These are phyloP conservation scores for Penicillium cataractarum DNA, from an alignment of 495 filamentous ascomycete genomes.

Conservation along the genomic window DNA sequence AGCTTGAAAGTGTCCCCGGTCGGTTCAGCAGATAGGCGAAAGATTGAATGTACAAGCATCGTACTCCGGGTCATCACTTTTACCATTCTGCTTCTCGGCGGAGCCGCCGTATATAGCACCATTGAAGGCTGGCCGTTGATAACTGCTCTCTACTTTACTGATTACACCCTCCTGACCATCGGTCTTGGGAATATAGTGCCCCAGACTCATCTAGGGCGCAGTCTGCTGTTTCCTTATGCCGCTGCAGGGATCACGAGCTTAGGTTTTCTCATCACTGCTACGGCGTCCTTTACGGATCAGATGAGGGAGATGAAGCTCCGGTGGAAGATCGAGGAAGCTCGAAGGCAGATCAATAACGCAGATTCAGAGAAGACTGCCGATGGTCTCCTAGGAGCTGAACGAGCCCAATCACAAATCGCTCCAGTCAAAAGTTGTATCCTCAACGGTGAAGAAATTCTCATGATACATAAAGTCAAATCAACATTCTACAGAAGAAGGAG, in stretches of 20 bases:
- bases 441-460: conserved; percentile 59
- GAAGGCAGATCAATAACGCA: conserved; percentile 42
- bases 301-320: conserved; percentile 70
- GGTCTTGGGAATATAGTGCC: conserved; percentile 72
- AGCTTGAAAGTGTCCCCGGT: not conserved
- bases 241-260: conserved; percentile 75
- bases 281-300: conserved; percentile 75
- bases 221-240: conserved; percentile 73
- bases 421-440: not conserved
- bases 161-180: conserved; percentile 82
- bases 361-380: not conserved
- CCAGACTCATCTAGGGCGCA: conserved; percentile 58
- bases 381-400: not conserved
- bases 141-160: conserved; percentile 78
- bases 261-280: conserved; percentile 80
- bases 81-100: conserved; percentile 71
- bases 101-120: conserved; percentile 67
- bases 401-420: not conserved
- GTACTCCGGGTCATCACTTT: conserved; percentile 62
- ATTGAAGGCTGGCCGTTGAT: conserved; percentile 77
- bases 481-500: conserved; percentile 55
- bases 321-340: not conserved
- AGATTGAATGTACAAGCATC: conserved; percentile 57
- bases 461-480: conserved; percentile 60
- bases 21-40: not conserved